Conservation (phyloP, 371 early-diverging fungal genomes). For the Nematocida parisii region DNA sequence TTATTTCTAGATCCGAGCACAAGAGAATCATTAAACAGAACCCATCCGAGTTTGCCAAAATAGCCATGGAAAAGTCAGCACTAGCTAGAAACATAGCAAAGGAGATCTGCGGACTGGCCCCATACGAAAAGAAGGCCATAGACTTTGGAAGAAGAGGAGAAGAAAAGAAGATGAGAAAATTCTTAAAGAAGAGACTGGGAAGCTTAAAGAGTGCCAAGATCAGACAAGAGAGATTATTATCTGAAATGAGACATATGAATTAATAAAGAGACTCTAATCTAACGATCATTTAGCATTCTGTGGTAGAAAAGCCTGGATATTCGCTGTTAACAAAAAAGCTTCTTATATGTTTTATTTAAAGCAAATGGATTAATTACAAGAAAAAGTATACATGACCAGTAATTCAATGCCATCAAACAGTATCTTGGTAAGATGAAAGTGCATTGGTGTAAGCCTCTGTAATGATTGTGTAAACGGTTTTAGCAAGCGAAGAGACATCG, state of each 20-base stretch:
- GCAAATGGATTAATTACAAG: background rate
- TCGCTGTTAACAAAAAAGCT: background rate
- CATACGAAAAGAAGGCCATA: slow-evolving; percentile 70
- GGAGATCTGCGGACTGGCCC: slow-evolving; percentile 69
- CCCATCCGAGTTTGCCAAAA: slow-evolving; percentile 21
- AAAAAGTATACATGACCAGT: background rate
- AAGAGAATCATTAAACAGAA: slow-evolving; percentile 21
- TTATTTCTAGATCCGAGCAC: slow-evolving; percentile 34
- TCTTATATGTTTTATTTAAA: background rate
- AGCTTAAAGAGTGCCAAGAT: slow-evolving; percentile 62
- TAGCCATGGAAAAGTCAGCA: slow-evolving; percentile 34
- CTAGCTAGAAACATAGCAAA: slow-evolving; percentile 66
- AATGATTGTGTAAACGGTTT: background rate
- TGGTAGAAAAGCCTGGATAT: background rate
- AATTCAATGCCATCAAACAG: too few species aligned
- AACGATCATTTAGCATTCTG: background rate
- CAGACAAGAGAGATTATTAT: slow-evolving; percentile 61
- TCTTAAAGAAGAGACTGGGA: slow-evolving; percentile 69
- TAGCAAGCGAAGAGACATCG: background rate
- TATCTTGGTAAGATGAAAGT: background rate
- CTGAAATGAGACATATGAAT: slow-evolving; percentile 35
- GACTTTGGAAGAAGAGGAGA: slow-evolving; percentile 67
- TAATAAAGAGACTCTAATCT: slow-evolving; percentile 17
- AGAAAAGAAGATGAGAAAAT: slow-evolving; percentile 68
- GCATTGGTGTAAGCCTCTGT: background rate